Conservation (phyloP, 116 monocot genomes). For the Iris pallida region DNA sequence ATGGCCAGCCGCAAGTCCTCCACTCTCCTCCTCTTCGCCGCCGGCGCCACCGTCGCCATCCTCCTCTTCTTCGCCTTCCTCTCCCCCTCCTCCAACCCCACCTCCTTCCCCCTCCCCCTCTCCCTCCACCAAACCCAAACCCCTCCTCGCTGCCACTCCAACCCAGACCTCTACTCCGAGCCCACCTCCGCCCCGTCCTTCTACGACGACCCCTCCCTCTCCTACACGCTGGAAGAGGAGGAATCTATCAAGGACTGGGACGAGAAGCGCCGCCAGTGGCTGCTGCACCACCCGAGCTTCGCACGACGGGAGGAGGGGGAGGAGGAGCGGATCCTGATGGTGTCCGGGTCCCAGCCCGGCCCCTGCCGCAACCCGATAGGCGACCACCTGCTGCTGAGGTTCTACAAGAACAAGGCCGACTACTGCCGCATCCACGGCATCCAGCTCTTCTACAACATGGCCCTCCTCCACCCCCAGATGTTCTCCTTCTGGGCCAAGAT, state of each 20-base stretch:
- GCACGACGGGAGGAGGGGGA: background rate
- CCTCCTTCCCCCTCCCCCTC: background rate
- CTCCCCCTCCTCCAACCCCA: background rate
- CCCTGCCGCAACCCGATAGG: slow-evolving; percentile 60
- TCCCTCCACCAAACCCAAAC: background rate
- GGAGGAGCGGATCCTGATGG: slow-evolving; percentile 34
- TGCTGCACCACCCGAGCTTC: slow-evolving; percentile 20
- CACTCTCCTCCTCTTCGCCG: slow-evolving; percentile 47
- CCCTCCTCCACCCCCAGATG: slow-evolving; percentile 67
- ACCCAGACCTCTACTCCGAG: background rate
- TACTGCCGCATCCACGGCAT: slow-evolving; percentile 74
- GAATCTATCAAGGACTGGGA: slow-evolving; percentile 47
- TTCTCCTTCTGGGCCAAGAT: slow-evolving; percentile 67
- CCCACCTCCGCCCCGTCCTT: slow-evolving; percentile 23
- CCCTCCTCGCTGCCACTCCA: background rate
- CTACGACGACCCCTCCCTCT: slow-evolving; percentile 66
- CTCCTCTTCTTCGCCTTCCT: slow-evolving; percentile 41
- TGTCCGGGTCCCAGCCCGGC: slow-evolving; percentile 62
- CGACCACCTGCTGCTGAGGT: slow-evolving; percentile 79
- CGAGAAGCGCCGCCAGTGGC: slow-evolving; percentile 52
- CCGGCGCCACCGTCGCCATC: slow-evolving; percentile 37
- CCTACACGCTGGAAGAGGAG: slow-evolving; percentile 22
- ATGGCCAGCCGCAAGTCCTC: background rate
- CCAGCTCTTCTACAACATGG: slow-evolving; percentile 80
- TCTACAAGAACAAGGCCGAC: slow-evolving; percentile 84